Percentiles rank a stretch among this genome's conserved stretches.
phyloP scores from a whole-genome alignment of 192 early-diverging fungal species.

The Backusella psychrophila region DNA sequence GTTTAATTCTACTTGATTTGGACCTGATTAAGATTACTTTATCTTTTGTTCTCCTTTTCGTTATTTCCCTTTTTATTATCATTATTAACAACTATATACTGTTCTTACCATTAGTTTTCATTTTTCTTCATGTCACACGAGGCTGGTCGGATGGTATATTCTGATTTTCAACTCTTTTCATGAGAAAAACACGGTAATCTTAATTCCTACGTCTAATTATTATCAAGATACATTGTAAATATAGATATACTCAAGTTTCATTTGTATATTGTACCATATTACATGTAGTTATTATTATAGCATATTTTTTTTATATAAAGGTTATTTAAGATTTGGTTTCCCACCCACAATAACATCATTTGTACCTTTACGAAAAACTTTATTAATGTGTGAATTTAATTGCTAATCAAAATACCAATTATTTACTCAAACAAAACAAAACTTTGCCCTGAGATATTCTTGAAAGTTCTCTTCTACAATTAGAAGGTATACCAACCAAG shows the following conservation, averaged over 20 bases:
- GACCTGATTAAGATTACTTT: neutral
- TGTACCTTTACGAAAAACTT: neutral
- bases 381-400: slow-evolving; percentile 8
- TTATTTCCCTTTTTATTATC: neutral
- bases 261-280: neutral
- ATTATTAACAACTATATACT: neutral
- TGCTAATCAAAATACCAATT: neutral
- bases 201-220: neutral
- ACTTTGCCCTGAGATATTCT: neutral
- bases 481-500: neutral
- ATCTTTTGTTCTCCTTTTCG: neutral
- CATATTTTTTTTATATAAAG: neutral
- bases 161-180: neutral
- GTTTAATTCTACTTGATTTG: neutral
- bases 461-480: slow-evolving; percentile 1
- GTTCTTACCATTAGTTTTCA: neutral
- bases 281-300: neutral
- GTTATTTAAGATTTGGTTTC: neutral
- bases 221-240: neutral
- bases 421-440: neutral
- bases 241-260: neutral
- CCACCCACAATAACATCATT: neutral
- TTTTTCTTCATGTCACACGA: neutral
- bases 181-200: neutral
- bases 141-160: neutral